These are phyloP conservation scores for Syzygium syzygioides DNA, from an alignment of 441 rosid species.

Conservation along the genomic window DNA sequence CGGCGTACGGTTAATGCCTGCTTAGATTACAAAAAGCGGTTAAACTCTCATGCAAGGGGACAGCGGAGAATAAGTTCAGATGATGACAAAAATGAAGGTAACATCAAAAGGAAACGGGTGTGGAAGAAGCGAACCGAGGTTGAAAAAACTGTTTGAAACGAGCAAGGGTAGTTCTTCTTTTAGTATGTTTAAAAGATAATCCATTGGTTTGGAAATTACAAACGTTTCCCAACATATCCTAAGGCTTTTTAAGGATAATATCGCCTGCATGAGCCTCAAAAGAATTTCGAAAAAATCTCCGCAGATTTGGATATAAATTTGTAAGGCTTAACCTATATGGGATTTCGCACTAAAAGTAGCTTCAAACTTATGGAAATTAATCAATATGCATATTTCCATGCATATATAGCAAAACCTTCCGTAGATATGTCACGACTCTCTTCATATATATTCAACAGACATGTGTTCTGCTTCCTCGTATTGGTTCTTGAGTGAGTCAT, in stretches of 20 bases:
- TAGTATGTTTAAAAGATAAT: not conserved
- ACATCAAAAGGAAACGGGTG: not conserved
- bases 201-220: not conserved
- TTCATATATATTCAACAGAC: not conserved
- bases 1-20: not conserved
- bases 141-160: not conserved
- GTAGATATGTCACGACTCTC: not conserved
- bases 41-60: not conserved
- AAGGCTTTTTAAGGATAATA: not conserved
- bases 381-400: not conserved
- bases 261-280: no score
- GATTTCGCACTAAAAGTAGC: not conserved
- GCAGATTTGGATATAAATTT: not conserved
- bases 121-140: not conserved
- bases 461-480: not conserved
- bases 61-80: not conserved
- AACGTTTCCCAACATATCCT: not conserved
- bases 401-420: not conserved
- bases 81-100: not conserved
- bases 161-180: not conserved
- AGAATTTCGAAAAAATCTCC: not conserved
- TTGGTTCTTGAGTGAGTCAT: not conserved
- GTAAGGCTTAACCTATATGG: not conserved
- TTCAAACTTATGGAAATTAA: not conserved
- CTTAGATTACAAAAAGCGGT: not conserved